Evolutionary conservation across 345 rosid genomes (phyloP), one percentile per base, ranked within the genome.

Genomic region (Anastatica hierochuntica): DNA sequence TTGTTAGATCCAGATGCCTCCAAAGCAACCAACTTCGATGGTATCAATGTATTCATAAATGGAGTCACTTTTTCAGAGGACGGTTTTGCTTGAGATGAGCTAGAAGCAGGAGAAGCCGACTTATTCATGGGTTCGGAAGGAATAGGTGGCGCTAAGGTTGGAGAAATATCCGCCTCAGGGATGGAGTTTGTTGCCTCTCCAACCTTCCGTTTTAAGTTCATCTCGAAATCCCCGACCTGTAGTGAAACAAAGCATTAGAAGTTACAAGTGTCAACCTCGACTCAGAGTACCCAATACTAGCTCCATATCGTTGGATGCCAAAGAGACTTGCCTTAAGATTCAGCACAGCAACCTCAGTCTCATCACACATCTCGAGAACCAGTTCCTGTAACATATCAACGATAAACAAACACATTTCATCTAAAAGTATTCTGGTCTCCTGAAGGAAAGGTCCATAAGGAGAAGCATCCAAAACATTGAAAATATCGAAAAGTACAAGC

Each of bases 321-420:
- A 10, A 46, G 56, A 56, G 34, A 48, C 46, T 66, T 70, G 90
- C 98, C 95, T 92, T 92, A 52, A 92, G 47, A 79, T 87, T 63
- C 52, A 92, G 79, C 63, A 84, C 98, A 24, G 96, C 96, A 58
- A 92, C 57, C 67, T 92, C 81, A 15, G 98, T 92, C 80, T 92
- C 90, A 21, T 92, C 96, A 68, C 98, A 92, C 43, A 92, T 85
- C 69, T 92, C 98, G 48, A 72, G 73, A 43, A 92, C 63, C 67
- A 92, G 64, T 54, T 78, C 90, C 98, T 87, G 66, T 43, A 48
- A 60, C 51, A 67, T 49, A 2, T 19, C 0, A 23, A 17, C 31
- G 56, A 44, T 7, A 33, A 62, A 63, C 43, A 56, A n/a, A 2
- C 34, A 56, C 17, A 27, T 3, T 44, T 59, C 66, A 58, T 41